Base-by-base conservation (phyloP, 2,329 filamentous ascomycete genomes). In the Hypoxylon sp. region DNA sequence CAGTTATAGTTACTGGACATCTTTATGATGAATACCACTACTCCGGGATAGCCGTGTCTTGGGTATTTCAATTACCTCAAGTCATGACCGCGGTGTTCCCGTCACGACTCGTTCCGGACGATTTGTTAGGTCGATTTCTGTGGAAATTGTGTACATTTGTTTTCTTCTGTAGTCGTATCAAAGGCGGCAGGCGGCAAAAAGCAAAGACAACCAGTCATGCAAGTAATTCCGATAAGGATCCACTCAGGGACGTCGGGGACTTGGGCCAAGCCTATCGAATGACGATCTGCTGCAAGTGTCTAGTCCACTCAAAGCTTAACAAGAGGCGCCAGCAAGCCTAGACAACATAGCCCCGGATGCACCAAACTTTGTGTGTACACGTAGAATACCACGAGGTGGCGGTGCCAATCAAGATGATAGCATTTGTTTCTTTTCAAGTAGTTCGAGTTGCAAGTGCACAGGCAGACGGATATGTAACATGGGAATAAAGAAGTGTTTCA, bases 211-310 rank as follows among this genome's bases (percentile, higher is more conserved):
- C 30, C 27, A 44, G 35, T 56, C 44, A 55, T 56, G 55, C 55
- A 48, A 59, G 55, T 56, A 55, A 56, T 56, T 45, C 51, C 30
- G 55, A 53, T 51, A 35, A 35, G 45, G 35, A 55, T 34, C 51
- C 51, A 55, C 51, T 27, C 26, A 48, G 44, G 26, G 21, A 48
- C 32, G 47, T 19, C 17, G 16, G 21, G 34, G 31, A 46, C 43
- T 49, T 42, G 23, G n/a, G 32, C 40, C 21, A 50, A 40, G 43
- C 38, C 40, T n/a, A 45, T 45, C 36, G 55, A 48, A 55, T 50
- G 51, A 45, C 41, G 51, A 55, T 58, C 55, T 43, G 13, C 51
- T 55, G 46, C 51, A 49, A 45, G 46, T 51, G 36, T 29, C 19
- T 25, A 36, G 29, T 46, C 47, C 47, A 55, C 47, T 38, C 17